These are phyloP conservation scores for Lactuca sativa DNA, from an alignment of 129 eudicot genomes.

Conservation along the genomic window DNA sequence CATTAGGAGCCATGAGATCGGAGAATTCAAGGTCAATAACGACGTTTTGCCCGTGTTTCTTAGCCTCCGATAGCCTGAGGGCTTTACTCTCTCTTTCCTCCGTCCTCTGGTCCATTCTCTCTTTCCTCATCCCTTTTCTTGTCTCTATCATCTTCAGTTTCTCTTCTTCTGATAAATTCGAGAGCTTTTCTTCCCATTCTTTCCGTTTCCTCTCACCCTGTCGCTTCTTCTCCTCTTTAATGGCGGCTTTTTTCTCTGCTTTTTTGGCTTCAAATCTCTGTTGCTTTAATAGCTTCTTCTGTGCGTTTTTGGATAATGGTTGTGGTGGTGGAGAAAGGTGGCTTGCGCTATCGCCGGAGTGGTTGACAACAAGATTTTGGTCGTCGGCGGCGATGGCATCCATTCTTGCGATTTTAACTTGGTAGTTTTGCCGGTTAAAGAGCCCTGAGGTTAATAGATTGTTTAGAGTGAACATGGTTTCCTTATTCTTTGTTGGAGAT, in stretches of 20 bases:
- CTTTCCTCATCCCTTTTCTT: constrained; percentile 59
- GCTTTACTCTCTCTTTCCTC: constrained; percentile 64
- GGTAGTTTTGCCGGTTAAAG: constrained; percentile 16
- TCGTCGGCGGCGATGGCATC: constrained; percentile 21
- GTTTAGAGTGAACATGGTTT: constrained; percentile 21
- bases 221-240: constrained; percentile 58
- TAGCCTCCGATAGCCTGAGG: constrained; percentile 50
- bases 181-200: constrained; percentile 82
- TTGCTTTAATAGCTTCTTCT: constrained; percentile 79
- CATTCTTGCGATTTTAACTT: constrained; percentile 18
- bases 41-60: constrained; percentile 56
- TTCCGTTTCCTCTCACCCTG: constrained; percentile 66
- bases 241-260: constrained; percentile 78
- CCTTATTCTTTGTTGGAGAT: background rate
- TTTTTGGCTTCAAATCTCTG: constrained; percentile 75
- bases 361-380: background rate
- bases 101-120: constrained; percentile 66
- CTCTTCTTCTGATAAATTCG: constrained; percentile 61
- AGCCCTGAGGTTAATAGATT: constrained; percentile 21
- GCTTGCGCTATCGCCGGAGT: constrained; percentile 1
- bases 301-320: constrained; percentile 72
- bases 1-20: constrained; percentile 60
- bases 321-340: constrained; percentile 22
- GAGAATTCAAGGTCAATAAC: constrained; percentile 79
- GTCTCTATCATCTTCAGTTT: constrained; percentile 54